Base-by-base conservation (phyloP, 192 early-diverging fungal genomes). In the Coemansia sp. region DNA sequence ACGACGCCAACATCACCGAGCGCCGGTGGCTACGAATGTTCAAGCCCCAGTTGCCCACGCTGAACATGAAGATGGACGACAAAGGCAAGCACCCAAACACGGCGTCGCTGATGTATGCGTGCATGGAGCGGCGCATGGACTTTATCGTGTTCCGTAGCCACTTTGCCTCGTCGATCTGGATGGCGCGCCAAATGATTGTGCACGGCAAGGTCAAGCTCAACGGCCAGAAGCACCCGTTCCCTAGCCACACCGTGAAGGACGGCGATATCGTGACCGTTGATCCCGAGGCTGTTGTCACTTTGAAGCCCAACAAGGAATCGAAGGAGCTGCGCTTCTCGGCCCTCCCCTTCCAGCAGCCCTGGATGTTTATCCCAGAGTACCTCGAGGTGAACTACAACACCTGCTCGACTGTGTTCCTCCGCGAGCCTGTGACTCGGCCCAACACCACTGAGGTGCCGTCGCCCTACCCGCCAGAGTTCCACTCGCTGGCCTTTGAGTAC, bases 341-440 rank as follows among this genome's bases (percentile, higher is more conserved):
- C 13, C 85, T 77, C 35, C 87, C 87, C 16, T 99, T 92, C 75
- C 87, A 89, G 76, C 90, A 93, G 73, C 95, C 97, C 11, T 96
- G 91, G 87, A 90, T 99, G 89, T 99, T 97, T 74, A 87, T 96
- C 19, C 97, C 97, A 8, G 89, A 94, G 57, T 99, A 99, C 77
- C 90, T 99, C 31, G 97, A 99, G 84, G 95, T 99, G 56, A 91
- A 94, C 85, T 99, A 95, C 85, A 91, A 92, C 75, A 95, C 91
- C 7, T 96, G 95, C 88, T 92, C 92, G 35, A 85, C 88, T 2
- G 89, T 95, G 50, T 95, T 95, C 72, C 79, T 99, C 50, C 91
- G 95, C 61, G 82, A 91, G 31, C 97, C 97, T 14, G 87, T 96
- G 50, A 92, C 92, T 24, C 88, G 92, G 70, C 93, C 95, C 14